Percentiles rank a stretch among this genome's conserved stretches.
These are phyloP conservation scores for Gynandropsis gynandra DNA, from an alignment of 345 rosid genomes.

Conservation along the genomic window DNA sequence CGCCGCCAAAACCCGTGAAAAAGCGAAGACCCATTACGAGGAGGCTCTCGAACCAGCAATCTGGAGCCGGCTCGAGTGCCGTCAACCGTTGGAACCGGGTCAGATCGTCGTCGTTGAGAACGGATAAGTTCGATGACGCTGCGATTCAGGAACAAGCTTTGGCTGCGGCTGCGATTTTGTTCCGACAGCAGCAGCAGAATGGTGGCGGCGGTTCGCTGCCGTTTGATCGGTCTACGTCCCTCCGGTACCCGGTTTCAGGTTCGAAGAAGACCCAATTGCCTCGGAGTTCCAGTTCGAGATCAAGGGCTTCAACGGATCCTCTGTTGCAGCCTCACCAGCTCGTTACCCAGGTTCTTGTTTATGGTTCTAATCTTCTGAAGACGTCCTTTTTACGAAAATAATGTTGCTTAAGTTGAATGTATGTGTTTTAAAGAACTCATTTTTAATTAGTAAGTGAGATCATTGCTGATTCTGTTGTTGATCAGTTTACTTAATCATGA, in stretches of 20 bases:
- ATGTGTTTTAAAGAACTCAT: neutral
- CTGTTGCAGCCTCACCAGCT: slow-evolving; percentile 86
- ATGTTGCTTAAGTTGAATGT: neutral
- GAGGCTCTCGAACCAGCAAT: slow-evolving; percentile 29
- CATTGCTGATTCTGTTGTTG: no score
- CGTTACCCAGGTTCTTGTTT: slow-evolving; percentile 55
- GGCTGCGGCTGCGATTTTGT: slow-evolving; percentile 68
- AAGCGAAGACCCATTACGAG: slow-evolving; percentile 32
- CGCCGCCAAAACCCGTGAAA: slow-evolving; percentile 41
- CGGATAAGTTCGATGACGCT: slow-evolving; percentile 52
- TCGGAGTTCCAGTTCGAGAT: slow-evolving; percentile 80
- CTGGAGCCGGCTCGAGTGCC: slow-evolving; percentile 22
- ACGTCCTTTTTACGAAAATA: neutral
- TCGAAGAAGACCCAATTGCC: slow-evolving; percentile 69
- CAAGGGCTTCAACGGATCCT: slow-evolving; percentile 84
- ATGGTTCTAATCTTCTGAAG: neutral
- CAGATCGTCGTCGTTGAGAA: slow-evolving; percentile 53
- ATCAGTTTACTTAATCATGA: no score
- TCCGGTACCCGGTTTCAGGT: slow-evolving; percentile 50
- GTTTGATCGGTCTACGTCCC: slow-evolving; percentile 75
- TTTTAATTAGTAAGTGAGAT: neutral
- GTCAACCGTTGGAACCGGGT: slow-evolving; percentile 47
- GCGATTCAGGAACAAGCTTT: slow-evolving; percentile 62
- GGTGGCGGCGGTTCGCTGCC: slow-evolving; percentile 35
- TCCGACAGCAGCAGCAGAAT: slow-evolving; percentile 50